Evolutionary conservation across 2,329 filamentous ascomycete genomes (phyloP), one percentile per base, ranked within the genome.

Genomic region (Colletotrichum truncatum): DNA sequence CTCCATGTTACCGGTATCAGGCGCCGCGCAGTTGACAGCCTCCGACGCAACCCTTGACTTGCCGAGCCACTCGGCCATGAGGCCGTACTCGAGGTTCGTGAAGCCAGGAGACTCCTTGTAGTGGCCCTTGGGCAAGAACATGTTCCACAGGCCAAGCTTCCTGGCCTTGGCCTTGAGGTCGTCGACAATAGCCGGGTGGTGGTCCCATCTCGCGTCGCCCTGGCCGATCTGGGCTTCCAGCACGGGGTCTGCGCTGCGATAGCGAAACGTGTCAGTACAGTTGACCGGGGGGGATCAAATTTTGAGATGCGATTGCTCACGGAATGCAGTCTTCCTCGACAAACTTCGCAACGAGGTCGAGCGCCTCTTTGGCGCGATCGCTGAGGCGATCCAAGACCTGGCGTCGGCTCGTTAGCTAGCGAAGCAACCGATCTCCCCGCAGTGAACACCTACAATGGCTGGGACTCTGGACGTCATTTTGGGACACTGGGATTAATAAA

Each of bases 1-100:
- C 77, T 97, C 94, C 93, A 97, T 97, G 80, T 97, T 97, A 52
- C 94, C 94, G 4, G 94, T 97, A 78, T 97, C 94, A 3, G 94
- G 94, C 4, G 94, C 94, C 34, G 94, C 87, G 80, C 94, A 97
- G 80, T 97, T 97, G 77, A 91, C 92, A 25, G 94, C 93, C 83
- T 96, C 93, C 7, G 92, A 93, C 10, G 94, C 96, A 68, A 89
- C 84, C 75, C 87, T 85, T 70, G 93, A 97, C 82, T 93, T 95
- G 69, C 96, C 96, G 72, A 98, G 84, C 82, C 93, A 92, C 82
- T 99, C 96, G 16, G 96, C 96, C 94, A 98, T 99, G 73, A 99
- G 83, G 11, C 94, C 96, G 76, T 99, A 99, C 81, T 99, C 96
- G 68, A 99, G 84, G 80, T 98, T 99, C 66, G 90, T 93, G 82